Base-by-base conservation (phyloP, 192 early-diverging fungal genomes). In the Backusella tuberculispora region DNA sequence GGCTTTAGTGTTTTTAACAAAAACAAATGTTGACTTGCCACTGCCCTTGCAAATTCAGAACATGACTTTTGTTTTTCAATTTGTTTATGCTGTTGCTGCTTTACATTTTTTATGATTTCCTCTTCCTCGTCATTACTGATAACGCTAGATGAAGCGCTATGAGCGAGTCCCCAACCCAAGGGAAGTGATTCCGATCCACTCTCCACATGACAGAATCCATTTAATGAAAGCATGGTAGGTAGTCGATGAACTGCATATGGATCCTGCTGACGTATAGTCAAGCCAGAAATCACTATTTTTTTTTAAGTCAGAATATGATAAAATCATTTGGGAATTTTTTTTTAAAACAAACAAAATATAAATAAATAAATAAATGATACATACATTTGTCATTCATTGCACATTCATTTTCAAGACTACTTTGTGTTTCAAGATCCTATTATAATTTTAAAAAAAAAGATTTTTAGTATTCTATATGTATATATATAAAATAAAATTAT, bases 351-450 rank as follows among this genome's bases (percentile, higher is more conserved):
- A 24, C 6, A 21, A 6, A 12, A 41, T 63, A 9, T 34, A 40
- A 66, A 21, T 64, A 40, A 66, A 21, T 64, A 40, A 26, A 41
- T n/a, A 34, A 68, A 66, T 34, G 29, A 45, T 14, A 44, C 26
- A 63, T 71, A 80, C 78, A 34, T 45, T 80, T 76, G 24, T 80
- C 72, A 76, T 76, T 73, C 43, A 80, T 44, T 15, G 48, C 21
- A n/a, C 72, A 66, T 69, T 80, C 79, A 46, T 73, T 67, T 15
- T 41, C 63, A 44, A 56, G 34, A 43, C 74, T 76, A 37, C 45
- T 72, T 56, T 80, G 73, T 6, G 75, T 72, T 50, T 80, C 79
- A 56, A 80, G 43, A 46, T 80, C 74, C 73, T 74, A 67, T 17
- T 12, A 17, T 42, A 13, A 26, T 43, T 44, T n/a, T n/a, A n/a